phyloP scores from a whole-genome alignment of 1,284 basidiomycete genomes.

The Austroboletus olivaceoglutinosus region DNA sequence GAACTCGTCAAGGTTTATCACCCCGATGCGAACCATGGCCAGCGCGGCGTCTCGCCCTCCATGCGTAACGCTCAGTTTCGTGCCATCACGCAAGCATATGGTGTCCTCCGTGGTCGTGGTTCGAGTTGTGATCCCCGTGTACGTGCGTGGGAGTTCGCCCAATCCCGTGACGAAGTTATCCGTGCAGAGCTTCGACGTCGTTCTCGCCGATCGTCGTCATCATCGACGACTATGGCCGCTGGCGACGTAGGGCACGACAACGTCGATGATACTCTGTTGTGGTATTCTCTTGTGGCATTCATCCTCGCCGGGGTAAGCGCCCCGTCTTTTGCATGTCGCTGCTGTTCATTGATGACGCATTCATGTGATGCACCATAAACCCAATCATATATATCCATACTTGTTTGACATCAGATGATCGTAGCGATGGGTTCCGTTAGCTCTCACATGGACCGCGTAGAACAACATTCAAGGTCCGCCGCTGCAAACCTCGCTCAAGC shows the following conservation, averaged over 20 bases:
- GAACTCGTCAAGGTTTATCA: conserved; percentile 54
- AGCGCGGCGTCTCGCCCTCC: conserved; percentile 30
- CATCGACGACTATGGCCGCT: conserved; percentile 1
- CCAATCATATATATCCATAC: background rate
- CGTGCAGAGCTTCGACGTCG: conserved; percentile 43
- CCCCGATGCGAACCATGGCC: conserved; percentile 42
- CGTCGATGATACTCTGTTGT: conserved; percentile 5
- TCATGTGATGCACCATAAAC: background rate
- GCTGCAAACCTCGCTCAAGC: conserved; percentile 44
- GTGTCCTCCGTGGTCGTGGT: conserved; percentile 30
- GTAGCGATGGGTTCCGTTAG: conserved; percentile 5
- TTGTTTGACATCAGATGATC: conserved; percentile 9
- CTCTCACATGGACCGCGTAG: conserved; percentile 20
- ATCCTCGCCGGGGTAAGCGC: conserved; percentile 18
- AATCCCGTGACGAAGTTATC: conserved; percentile 31
- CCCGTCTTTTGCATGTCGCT: background rate
- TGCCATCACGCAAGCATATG: conserved; percentile 49
- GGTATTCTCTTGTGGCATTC: conserved; percentile 14
- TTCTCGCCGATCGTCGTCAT: conserved; percentile 12
- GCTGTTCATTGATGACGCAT: background rate
- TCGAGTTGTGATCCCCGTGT: background rate
- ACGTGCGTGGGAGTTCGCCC: conserved; percentile 3
- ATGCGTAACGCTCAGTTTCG: conserved; percentile 48
- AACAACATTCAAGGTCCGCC: conserved; percentile 35
- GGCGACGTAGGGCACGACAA: background rate